A percentile compares a stretch with the other conserved stretches of the same genome.
Conservation (phyloP, 2,329 filamentous ascomycete genomes). For the Aspergillus viridinutans region DNA sequence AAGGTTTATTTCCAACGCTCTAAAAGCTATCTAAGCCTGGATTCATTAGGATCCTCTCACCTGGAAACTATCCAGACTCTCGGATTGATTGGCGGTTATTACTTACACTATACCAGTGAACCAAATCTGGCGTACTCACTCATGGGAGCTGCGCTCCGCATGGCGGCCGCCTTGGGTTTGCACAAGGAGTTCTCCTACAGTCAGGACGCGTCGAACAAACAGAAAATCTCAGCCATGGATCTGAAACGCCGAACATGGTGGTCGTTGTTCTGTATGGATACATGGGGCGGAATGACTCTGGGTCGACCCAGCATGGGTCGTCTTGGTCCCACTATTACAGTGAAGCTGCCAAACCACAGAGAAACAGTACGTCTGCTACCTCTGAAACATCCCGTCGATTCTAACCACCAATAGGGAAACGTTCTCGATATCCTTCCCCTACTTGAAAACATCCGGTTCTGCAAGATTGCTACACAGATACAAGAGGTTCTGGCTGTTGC, state of each 20-base stretch:
- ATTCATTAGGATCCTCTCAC: constrained; percentile 65
- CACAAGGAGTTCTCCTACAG: constrained; percentile 58
- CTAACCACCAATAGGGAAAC: constrained; percentile 44
- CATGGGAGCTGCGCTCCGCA: constrained; percentile 65
- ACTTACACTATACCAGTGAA: constrained; percentile 72
- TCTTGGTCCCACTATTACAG: constrained; percentile 64
- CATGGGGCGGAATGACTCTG: constrained; percentile 68
- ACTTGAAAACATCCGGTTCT: constrained; percentile 74
- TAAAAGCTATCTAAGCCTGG: constrained; percentile 62
- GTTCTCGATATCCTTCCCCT: constrained; percentile 65
- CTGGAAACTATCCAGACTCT: constrained; percentile 71
- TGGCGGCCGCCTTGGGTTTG: constrained; percentile 69
- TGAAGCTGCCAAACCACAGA: constrained; percentile 55
- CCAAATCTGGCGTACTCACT: constrained; percentile 73
- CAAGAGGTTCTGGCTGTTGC: constrained; percentile 70
- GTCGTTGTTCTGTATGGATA: constrained; percentile 69
- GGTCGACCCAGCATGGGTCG: constrained; percentile 67
- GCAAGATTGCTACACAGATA: constrained; percentile 71
- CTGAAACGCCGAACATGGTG: constrained; percentile 68
- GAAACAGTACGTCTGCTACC: constrained; percentile 30
- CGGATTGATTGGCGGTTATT: constrained; percentile 68
- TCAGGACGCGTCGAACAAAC: constrained; percentile 41
- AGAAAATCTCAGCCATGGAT: constrained; percentile 53
- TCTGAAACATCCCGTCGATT: constrained; percentile 26
- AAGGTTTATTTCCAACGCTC: constrained; percentile 66